Conservation (phyloP, 345 rosid genomes). For the Clausena lansium region DNA sequence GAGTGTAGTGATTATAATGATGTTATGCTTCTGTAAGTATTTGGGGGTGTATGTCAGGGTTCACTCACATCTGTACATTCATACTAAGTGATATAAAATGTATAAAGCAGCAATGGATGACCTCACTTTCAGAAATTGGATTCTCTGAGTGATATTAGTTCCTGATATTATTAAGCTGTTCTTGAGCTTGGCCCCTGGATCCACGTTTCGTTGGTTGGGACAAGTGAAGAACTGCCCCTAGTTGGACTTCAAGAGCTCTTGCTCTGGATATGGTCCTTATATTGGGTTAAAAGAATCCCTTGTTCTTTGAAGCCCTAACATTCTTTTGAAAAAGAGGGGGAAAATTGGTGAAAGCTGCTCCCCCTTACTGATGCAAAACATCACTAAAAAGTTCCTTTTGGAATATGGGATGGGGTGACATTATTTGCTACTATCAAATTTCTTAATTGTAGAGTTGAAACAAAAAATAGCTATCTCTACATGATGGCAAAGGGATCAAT, state of each 20-base stretch:
- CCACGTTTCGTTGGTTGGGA: background rate
- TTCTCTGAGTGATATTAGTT: background rate
- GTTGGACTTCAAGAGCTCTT: background rate
- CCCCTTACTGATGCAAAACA: background rate
- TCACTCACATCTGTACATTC: too few species aligned
- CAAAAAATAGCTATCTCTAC: background rate
- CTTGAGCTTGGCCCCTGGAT: background rate
- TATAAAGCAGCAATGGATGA: background rate
- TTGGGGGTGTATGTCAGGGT: background rate
- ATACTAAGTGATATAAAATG: background rate
- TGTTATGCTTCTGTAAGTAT: constrained; percentile 1
- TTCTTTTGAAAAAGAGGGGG: background rate
- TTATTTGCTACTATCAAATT: background rate
- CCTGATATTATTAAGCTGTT: background rate
- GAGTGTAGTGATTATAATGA: constrained; percentile 25
- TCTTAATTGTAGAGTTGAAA: background rate
- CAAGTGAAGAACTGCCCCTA: background rate
- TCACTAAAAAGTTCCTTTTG: background rate
- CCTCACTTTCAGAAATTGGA: background rate
- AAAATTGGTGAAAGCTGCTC: background rate
- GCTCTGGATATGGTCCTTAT: background rate
- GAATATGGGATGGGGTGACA: background rate
- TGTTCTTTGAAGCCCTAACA: background rate
- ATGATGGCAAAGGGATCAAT: background rate
- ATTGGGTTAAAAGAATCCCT: background rate